phyloP scores from a whole-genome alignment of 2,329 filamentous ascomycete genomes.

The Curvularia hawaiiensis region DNA sequence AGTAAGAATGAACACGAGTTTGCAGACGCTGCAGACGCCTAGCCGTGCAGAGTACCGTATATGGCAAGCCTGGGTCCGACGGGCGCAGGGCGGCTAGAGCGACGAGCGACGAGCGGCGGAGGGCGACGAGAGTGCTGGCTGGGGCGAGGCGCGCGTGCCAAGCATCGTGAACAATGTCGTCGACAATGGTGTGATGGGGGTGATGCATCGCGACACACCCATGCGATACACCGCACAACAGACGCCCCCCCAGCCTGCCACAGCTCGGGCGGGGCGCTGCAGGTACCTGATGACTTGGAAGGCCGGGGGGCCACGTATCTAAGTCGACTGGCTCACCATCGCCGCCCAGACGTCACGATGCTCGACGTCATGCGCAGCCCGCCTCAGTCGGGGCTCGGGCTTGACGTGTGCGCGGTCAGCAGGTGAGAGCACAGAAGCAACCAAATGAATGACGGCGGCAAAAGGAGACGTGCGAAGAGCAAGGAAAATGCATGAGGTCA shows the following conservation, averaged over 20 bases:
- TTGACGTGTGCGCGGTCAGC: slow-evolving; percentile 8
- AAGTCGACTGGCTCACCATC: slow-evolving; percentile 8
- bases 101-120: background rate
- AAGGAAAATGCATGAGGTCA: background rate
- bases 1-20: slow-evolving; percentile 16
- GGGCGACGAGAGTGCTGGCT: background rate
- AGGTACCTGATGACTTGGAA: slow-evolving; percentile 18
- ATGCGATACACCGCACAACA: background rate
- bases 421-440: background rate
- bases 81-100: background rate
- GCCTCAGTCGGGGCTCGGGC: background rate
- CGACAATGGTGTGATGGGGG: slow-evolving; percentile 26
- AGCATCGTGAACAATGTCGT: slow-evolving; percentile 39
- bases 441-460: background rate
- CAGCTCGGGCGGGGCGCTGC: slow-evolving; percentile 7
- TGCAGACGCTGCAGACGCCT: slow-evolving; percentile 6
- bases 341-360: slow-evolving; percentile 41
- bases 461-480: background rate
- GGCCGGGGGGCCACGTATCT: slow-evolving; percentile 4
- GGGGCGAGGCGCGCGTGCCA: slow-evolving; percentile 15
- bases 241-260: background rate
- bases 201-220: slow-evolving; percentile 1
- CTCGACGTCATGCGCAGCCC: slow-evolving; percentile 40
- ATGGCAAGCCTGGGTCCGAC: background rate
- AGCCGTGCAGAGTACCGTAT: background rate